Conservation (phyloP, 1,284 basidiomycete species). For the Ceratobasidium sp. region DNA sequence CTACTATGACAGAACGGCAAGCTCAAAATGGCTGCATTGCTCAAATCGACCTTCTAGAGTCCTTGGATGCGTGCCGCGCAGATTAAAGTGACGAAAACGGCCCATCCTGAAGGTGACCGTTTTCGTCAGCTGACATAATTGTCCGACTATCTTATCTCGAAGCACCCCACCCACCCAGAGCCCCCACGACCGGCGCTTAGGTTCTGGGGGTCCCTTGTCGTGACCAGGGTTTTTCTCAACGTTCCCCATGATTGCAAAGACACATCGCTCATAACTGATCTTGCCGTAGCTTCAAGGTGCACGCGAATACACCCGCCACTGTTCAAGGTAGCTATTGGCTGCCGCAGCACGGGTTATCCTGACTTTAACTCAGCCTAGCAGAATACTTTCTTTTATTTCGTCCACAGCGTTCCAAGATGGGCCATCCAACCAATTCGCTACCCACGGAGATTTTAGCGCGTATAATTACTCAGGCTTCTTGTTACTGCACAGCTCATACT, state of each 20-base stretch:
- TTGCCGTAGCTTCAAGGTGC: too few species aligned
- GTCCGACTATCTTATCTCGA: background rate
- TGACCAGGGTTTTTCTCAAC: too few species aligned
- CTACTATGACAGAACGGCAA: background rate
- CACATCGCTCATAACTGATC: too few species aligned
- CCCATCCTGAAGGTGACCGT: background rate
- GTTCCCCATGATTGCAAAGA: too few species aligned
- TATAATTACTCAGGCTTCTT: background rate
- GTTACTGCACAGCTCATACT: background rate
- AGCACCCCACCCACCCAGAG: conserved; percentile 12
- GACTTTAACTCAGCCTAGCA: background rate
- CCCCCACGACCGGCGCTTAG: conserved; percentile 13
- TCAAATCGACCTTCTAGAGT: background rate
- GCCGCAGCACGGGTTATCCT: too few species aligned
- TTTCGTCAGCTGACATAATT: background rate
- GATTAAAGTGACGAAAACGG: background rate
- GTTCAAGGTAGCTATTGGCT: too few species aligned
- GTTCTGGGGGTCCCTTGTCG: conserved; percentile 1
- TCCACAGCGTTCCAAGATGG: background rate
- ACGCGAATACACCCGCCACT: too few species aligned
- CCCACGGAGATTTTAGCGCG: background rate
- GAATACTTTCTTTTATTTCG: background rate
- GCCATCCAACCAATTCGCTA: background rate
- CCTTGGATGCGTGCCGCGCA: background rate
- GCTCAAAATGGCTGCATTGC: background rate